Conservation (phyloP, 2,329 filamentous ascomycete species). For the Thielaviopsis populi region DNA sequence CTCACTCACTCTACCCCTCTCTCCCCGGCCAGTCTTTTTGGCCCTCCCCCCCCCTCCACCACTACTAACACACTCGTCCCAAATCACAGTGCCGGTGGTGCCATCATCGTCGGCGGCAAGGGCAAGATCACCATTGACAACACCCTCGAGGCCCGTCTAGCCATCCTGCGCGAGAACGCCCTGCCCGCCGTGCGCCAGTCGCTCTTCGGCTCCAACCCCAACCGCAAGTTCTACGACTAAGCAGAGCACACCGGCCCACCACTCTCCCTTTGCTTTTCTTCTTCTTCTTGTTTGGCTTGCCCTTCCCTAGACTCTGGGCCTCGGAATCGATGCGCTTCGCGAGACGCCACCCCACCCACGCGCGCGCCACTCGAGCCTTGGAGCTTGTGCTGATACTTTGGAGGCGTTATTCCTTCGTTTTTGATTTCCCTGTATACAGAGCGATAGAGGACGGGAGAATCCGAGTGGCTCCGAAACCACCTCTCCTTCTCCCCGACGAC, state of each 20-base stretch:
- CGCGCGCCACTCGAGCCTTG: too few relatives aligned
- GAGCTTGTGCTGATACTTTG: not conserved
- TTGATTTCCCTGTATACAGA: not conserved
- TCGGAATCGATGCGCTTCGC: too few relatives aligned
- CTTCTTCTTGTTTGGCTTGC: not conserved
- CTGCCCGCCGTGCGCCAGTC: slow-evolving; percentile 72
- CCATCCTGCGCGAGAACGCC: slow-evolving; percentile 68
- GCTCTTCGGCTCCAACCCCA: slow-evolving; percentile 86
- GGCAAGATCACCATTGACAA: slow-evolving; percentile 99
- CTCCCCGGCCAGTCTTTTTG: too few relatives aligned
- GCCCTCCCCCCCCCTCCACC: too few relatives aligned
- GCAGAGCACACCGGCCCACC: not conserved
- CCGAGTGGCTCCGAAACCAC: not conserved
- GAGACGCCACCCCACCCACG: too few relatives aligned
- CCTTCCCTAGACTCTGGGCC: not conserved
- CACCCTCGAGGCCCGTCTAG: slow-evolving; percentile 84
- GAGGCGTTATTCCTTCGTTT: not conserved
- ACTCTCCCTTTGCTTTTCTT: not conserved
- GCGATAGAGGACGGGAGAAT: not conserved
- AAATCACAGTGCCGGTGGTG: slow-evolving; percentile 59
- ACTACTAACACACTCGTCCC: not conserved
- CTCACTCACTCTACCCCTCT: too few relatives aligned
- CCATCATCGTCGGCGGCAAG: slow-evolving; percentile 61
- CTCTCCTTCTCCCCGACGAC: not conserved
- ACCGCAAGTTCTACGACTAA: slow-evolving; percentile 90